Conservation (phyloP, 2,329 filamentous ascomycete genomes). For the Fusarium denticulatum region DNA sequence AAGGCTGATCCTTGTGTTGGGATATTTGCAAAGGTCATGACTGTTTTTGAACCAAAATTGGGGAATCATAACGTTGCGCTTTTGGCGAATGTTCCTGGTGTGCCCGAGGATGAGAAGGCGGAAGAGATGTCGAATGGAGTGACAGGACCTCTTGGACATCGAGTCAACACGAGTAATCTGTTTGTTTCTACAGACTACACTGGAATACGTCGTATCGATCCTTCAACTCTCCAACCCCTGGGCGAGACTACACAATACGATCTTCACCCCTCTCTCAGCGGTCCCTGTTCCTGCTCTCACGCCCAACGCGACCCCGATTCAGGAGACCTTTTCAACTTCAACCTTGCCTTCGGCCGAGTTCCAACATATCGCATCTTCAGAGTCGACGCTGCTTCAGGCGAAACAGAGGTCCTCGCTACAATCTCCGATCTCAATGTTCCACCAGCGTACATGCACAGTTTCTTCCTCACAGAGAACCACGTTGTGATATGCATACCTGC, state of each 20-base stretch:
- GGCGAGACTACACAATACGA: constrained; percentile 67
- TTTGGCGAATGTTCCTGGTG: constrained; percentile 70
- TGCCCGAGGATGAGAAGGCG: constrained; percentile 43
- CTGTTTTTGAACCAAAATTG: constrained; percentile 58
- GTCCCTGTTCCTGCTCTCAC: constrained; percentile 75
- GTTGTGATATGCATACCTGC: constrained; percentile 79
- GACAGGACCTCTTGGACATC: constrained; percentile 46
- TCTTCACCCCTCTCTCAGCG: constrained; percentile 75
- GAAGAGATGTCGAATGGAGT: background rate
- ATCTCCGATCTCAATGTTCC: constrained; percentile 61
- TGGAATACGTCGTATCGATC: constrained; percentile 70
- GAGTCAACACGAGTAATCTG: constrained; percentile 56
- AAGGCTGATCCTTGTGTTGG: constrained; percentile 78
- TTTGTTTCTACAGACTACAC: constrained; percentile 67
- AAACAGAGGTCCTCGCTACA: constrained; percentile 76
- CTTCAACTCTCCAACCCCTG: constrained; percentile 76
- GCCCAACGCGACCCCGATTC: constrained; percentile 75
- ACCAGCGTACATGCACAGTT: constrained; percentile 83
- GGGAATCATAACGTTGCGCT: constrained; percentile 70
- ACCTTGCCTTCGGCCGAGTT: constrained; percentile 69
- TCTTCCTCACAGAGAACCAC: constrained; percentile 77
- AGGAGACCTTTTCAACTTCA: constrained; percentile 84
- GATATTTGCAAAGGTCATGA: constrained; percentile 77
- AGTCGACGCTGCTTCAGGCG: constrained; percentile 68
- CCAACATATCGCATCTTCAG: constrained; percentile 76